Percentiles rank a stretch among this genome's conserved stretches.
phyloP scores from a whole-genome alignment of 805 yeast genomes.

The Cyberlindnera euphorbiiphila region DNA sequence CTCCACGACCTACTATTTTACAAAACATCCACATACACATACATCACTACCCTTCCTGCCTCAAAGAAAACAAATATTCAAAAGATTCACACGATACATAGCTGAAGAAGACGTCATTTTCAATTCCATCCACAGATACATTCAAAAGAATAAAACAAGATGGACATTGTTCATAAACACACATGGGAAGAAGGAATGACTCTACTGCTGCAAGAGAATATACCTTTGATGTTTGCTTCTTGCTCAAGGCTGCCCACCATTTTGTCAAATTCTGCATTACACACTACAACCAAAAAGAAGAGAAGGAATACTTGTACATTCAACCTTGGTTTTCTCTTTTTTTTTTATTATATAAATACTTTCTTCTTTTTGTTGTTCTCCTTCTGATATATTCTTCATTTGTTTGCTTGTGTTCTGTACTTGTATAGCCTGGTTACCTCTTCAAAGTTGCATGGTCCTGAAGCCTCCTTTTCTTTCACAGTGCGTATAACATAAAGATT shows the following conservation, averaged over 20 bases:
- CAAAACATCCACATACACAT: too few relatives aligned
- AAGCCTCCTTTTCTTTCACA: too few relatives aligned
- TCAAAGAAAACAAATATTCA: slow-evolving; percentile 3
- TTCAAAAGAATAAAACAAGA: neutral
- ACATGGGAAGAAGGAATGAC: too few relatives aligned
- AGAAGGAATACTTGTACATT: slow-evolving; percentile 8
- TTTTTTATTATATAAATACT: neutral
- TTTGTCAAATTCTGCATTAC: slow-evolving; percentile 5
- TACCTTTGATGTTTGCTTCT: too few relatives aligned
- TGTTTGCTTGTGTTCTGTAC: neutral
- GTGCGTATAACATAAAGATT: neutral
- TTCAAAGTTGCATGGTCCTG: slow-evolving; percentile 13
- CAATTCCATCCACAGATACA: slow-evolving; percentile 8
- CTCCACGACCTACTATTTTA: neutral
- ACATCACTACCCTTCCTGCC: slow-evolving; percentile 3
- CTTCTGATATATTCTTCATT: neutral
- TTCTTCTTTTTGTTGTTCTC: neutral
- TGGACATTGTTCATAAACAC: too few relatives aligned
- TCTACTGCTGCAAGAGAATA: too few relatives aligned
- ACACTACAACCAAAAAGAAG: slow-evolving; percentile 1
- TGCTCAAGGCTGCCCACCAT: too few relatives aligned
- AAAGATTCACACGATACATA: slow-evolving; percentile 1
- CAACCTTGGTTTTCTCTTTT: slow-evolving; percentile 5
- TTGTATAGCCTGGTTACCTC: too few relatives aligned
- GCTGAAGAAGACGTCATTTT: neutral